phyloP scores from a whole-genome alignment of 208 protist genomes.

The Trypanosoma cruzi region DNA sequence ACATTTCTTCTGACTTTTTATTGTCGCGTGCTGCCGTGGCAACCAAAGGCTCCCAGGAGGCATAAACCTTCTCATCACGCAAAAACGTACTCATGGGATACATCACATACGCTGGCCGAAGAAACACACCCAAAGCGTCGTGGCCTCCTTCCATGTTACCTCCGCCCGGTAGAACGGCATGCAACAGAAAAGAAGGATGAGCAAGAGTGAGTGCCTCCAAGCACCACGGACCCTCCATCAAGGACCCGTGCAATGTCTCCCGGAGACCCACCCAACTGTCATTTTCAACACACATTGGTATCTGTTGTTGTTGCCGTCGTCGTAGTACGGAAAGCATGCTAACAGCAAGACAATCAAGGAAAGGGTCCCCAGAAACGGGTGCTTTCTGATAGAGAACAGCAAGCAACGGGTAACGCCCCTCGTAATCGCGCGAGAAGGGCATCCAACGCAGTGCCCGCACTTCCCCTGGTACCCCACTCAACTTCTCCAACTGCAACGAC shows the following conservation, averaged over 20 bases:
- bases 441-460: slow-evolving; percentile 47
- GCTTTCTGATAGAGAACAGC: slow-evolving; percentile 38
- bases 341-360: slow-evolving; percentile 28
- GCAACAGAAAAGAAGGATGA: slow-evolving; percentile 36
- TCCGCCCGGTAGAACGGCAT: background rate
- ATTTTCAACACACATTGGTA: background rate
- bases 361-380: slow-evolving; percentile 25
- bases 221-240: slow-evolving; percentile 38
- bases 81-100: slow-evolving; percentile 31
- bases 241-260: slow-evolving; percentile 16
- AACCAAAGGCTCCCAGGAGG: slow-evolving; percentile 1
- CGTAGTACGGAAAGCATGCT: slow-evolving; percentile 13
- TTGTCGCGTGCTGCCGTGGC: background rate
- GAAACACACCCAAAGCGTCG: slow-evolving; percentile 34
- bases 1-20: slow-evolving; percentile 17
- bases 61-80: slow-evolving; percentile 18
- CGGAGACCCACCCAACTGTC: background rate
- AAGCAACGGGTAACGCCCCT: slow-evolving; percentile 37
- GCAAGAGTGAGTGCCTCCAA: slow-evolving; percentile 32
- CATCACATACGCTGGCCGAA: slow-evolving; percentile 20
- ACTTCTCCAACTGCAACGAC: slow-evolving; percentile 2
- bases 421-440: slow-evolving; percentile 29
- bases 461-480: slow-evolving; percentile 4
- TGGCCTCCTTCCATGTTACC: background rate
- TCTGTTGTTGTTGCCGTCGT: background rate